Percentiles rank a stretch among this genome's conserved stretches.
phyloP scores from a whole-genome alignment of 371 early-diverging fungal species.

The Hamiltosporidium tvaerminnensis region DNA sequence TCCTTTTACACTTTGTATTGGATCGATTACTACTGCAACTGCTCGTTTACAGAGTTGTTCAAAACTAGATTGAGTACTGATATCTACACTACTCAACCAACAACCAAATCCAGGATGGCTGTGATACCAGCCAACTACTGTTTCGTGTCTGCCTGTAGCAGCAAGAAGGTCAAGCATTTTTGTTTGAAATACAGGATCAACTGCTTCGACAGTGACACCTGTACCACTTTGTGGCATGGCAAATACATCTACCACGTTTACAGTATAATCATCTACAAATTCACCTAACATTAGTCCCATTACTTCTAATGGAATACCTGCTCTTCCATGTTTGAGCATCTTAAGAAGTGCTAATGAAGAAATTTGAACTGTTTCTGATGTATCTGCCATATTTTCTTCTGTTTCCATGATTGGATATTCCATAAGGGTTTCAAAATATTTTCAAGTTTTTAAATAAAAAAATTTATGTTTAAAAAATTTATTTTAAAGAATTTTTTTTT shows the following conservation, averaged over 20 bases:
- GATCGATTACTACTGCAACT: slow-evolving; percentile 97
- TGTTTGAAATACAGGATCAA: slow-evolving; percentile 98
- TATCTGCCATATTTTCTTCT: too few relatives aligned
- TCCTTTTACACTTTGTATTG: slow-evolving; percentile 98
- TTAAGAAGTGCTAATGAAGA: slow-evolving; percentile 1
- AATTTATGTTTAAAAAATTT: too few relatives aligned
- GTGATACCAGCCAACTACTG: slow-evolving; percentile 99
- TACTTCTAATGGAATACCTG: slow-evolving; percentile 99
- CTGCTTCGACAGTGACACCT: slow-evolving; percentile 95
- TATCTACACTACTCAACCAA: slow-evolving; percentile 97
- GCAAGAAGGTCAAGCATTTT: slow-evolving; percentile 98
- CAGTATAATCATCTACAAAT: slow-evolving; percentile 97
- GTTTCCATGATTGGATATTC: too few relatives aligned
- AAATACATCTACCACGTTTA: slow-evolving; percentile 97
- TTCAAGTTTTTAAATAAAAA: too few relatives aligned
- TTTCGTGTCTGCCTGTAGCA: slow-evolving; percentile 89
- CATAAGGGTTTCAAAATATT: too few relatives aligned
- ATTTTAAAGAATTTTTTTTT: too few relatives aligned
- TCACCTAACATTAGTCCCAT: slow-evolving; percentile 99
- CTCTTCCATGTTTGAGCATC: slow-evolving; percentile 58
- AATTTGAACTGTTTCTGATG: background rate
- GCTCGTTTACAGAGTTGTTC: slow-evolving; percentile 84
- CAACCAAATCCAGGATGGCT: slow-evolving; percentile 99
- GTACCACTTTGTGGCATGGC: slow-evolving; percentile 99
- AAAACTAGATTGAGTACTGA: slow-evolving; percentile 93